These are phyloP conservation scores for Aspergillus conjunctus DNA, from an alignment of 495 filamentous ascomycete genomes.

Conservation along the genomic window DNA sequence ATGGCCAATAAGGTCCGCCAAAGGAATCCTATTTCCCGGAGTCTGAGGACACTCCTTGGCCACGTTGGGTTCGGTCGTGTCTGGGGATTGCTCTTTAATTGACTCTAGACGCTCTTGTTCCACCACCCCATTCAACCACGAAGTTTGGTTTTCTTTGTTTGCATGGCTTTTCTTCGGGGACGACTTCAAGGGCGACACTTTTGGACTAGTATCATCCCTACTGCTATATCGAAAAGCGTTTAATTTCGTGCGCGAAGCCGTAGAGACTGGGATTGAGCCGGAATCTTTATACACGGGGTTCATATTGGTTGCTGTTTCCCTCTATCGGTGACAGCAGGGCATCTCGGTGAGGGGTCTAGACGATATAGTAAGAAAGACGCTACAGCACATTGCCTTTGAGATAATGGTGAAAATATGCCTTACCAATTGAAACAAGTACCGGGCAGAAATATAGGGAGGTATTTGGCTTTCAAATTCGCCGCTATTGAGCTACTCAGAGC, in stretches of 20 bases:
- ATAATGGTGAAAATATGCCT: not conserved
- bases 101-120: conserved; percentile 32
- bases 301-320: conserved; percentile 19
- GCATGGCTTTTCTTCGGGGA: conserved; percentile 28
- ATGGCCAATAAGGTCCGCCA: conserved; percentile 79
- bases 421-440: conserved; percentile 14
- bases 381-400: no score
- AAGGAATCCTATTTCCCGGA: conserved; percentile 70
- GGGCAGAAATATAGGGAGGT: not conserved
- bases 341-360: conserved; percentile 20
- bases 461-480: not conserved
- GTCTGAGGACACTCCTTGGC: conserved; percentile 64
- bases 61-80: conserved; percentile 37
- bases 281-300: conserved; percentile 32
- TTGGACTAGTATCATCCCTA: conserved; percentile 28
- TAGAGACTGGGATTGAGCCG: conserved; percentile 45
- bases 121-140: conserved; percentile 46
- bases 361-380: conserved; percentile 2
- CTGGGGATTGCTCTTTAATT: conserved; percentile 30
- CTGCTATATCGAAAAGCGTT: conserved; percentile 57
- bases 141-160: conserved; percentile 44
- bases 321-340: conserved; percentile 11
- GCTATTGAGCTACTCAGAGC: not conserved
- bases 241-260: conserved; percentile 59
- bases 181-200: conserved; percentile 36